These are phyloP conservation scores for Fusarium incarnatum DNA, from an alignment of 2,329 filamentous ascomycete species.

Conservation along the genomic window DNA sequence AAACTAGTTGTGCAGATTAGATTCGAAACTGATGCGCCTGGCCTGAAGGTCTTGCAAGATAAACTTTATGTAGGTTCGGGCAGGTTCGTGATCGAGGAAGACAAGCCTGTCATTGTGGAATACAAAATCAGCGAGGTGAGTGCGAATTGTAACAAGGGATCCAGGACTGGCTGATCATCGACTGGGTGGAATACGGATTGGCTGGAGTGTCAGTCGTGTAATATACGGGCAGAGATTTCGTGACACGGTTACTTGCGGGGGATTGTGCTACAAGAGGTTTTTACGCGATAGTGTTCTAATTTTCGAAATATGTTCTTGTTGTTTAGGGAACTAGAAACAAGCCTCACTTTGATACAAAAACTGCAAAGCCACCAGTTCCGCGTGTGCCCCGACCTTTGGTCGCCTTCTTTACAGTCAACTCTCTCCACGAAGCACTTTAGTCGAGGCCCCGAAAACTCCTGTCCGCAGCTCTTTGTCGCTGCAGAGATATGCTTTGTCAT, in stretches of 20 bases:
- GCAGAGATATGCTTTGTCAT: conserved; percentile 35
- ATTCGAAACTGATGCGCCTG: conserved; percentile 54
- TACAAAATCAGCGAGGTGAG: conserved; percentile 58
- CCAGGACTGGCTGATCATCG: conserved; percentile 9
- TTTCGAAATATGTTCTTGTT: conserved; percentile 40
- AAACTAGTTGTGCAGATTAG: conserved; percentile 52
- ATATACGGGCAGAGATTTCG: neutral
- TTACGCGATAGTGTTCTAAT: conserved; percentile 20
- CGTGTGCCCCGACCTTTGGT: conserved; percentile 20
- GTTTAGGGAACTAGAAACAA: conserved; percentile 28
- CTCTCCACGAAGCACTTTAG: conserved; percentile 23
- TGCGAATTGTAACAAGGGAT: conserved; percentile 38
- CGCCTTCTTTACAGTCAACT: conserved; percentile 27
- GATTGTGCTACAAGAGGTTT: neutral
- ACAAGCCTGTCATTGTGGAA: conserved; percentile 53
- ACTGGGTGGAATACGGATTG: neutral
- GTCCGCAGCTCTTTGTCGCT: conserved; percentile 40
- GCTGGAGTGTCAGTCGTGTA: neutral
- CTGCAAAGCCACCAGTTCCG: conserved; percentile 17
- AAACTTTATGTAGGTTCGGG: conserved; percentile 57
- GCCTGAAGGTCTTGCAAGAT: conserved; percentile 51
- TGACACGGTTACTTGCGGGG: neutral
- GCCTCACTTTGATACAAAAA: conserved; percentile 34
- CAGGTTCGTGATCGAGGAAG: conserved; percentile 54
- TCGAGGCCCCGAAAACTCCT: conserved; percentile 40